Evolutionary conservation across 1,139 yeast species (phyloP).

Genomic region (Barnettozyma hawaiiensis): DNA sequence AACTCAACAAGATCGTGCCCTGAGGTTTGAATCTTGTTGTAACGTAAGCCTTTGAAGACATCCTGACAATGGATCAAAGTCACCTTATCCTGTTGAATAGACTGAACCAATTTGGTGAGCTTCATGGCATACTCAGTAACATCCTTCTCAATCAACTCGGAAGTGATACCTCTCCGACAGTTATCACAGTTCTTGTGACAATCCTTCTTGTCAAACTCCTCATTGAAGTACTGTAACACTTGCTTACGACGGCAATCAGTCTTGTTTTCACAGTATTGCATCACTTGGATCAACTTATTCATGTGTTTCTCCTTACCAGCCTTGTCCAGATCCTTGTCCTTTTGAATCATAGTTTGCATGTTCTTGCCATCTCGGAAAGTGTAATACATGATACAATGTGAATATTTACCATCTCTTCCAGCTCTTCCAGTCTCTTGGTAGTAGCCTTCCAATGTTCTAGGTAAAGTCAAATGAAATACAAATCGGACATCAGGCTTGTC

Average conservation of each 20-base stretch:
- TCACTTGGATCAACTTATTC: conserved; percentile 73
- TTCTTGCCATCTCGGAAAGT: conserved; percentile 71
- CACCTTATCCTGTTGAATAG: conserved; percentile 54
- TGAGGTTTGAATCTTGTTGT: conserved; percentile 51
- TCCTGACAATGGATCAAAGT: conserved; percentile 82
- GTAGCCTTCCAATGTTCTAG: conserved; percentile 89
- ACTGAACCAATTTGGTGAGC: conserved; percentile 53
- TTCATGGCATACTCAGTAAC: conserved; percentile 61
- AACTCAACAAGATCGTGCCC: conserved; percentile 56
- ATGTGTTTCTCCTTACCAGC: conserved; percentile 73
- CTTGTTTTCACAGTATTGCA: conserved; percentile 86
- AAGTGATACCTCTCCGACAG: conserved; percentile 50
- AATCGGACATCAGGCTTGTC: conserved; percentile 93
- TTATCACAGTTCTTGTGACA: conserved; percentile 84
- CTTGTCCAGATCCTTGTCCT: conserved; percentile 62
- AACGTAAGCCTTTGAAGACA: conserved; percentile 69
- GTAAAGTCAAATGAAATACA: conserved; percentile 86
- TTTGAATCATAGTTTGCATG: conserved; percentile 68
- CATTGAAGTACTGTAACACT: conserved; percentile 86
- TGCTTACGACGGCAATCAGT: conserved; percentile 88
- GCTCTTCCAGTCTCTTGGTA: conserved; percentile 99
- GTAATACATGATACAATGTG: conserved; percentile 80
- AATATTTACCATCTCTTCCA: conserved; percentile 84
- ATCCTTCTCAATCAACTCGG: conserved; percentile 50
- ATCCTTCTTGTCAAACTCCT: conserved; percentile 57